Conservation (phyloP, 2,329 filamentous ascomycete species). For the Calonectria pteridis region DNA sequence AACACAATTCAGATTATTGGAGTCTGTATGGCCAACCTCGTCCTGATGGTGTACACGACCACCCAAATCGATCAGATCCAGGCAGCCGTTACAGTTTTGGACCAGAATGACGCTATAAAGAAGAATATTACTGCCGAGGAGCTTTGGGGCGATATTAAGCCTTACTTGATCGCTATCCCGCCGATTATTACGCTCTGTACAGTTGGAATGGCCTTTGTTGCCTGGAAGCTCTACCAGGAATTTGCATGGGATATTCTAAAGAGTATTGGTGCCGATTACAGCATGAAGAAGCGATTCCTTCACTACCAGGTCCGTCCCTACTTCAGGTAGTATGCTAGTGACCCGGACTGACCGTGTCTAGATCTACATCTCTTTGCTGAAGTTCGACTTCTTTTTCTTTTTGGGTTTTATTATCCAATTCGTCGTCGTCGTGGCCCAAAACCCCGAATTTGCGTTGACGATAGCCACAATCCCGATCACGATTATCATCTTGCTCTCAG, state of each 20-base stretch:
- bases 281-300: conserved; percentile 96
- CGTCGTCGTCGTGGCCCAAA: conserved; percentile 85
- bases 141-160: conserved; percentile 78
- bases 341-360: conserved; percentile 52
- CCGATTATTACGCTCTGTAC: conserved; percentile 84
- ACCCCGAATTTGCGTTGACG: conserved; percentile 86
- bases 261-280: conserved; percentile 96
- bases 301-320: conserved; percentile 83
- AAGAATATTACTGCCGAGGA: conserved; percentile 45
- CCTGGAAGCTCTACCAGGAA: conserved; percentile 97
- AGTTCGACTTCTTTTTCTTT: conserved; percentile 99
- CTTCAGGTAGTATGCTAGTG: background rate
- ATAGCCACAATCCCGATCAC: conserved; percentile 92
- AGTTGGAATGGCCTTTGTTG: conserved; percentile 78
- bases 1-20: conserved; percentile 99
- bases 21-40: conserved; percentile 91
- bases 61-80: conserved; percentile 94
- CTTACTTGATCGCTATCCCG: conserved; percentile 87
- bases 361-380: conserved; percentile 97
- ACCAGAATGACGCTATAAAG: conserved; percentile 58
- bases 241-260: conserved; percentile 99
- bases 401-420: conserved; percentile 98
- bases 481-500: conserved; percentile 86
- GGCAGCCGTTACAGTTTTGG: conserved; percentile 74
- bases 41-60: conserved; percentile 90